Conservation (phyloP, 108 stramenopile species). For the Skeletonema marinoi region DNA sequence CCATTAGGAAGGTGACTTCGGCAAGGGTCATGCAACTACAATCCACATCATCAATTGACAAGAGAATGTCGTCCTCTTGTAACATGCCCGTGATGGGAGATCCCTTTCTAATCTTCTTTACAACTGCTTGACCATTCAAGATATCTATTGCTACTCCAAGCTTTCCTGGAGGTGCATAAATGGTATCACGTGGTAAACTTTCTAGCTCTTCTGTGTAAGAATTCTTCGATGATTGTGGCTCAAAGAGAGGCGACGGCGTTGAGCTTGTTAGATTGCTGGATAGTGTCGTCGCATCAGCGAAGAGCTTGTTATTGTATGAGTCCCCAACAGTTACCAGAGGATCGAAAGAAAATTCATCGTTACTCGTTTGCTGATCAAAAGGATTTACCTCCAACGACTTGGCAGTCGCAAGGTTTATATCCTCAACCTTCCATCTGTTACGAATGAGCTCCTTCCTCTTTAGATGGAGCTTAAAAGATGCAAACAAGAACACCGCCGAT, state of each 20-base stretch:
- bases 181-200: not conserved
- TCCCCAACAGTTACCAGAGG: not conserved
- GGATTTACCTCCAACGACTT: not conserved
- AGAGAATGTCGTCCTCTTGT: conserved; percentile 55
- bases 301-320: not conserved
- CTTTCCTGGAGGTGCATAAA: conserved; percentile 66
- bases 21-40: conserved; percentile 64
- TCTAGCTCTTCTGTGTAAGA: conserved; percentile 7
- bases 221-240: not conserved
- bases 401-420: not conserved
- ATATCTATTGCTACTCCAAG: conserved; percentile 79
- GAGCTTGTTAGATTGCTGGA: not conserved
- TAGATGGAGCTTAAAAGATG: conserved; percentile 2
- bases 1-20: conserved; percentile 67
- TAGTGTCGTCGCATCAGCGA: not conserved
- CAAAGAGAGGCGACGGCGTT: not conserved
- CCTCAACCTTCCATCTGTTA: not conserved
- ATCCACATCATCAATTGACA: conserved; percentile 70
- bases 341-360: conserved; percentile 2
- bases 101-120: conserved; percentile 54
- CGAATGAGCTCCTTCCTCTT: not conserved
- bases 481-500: not conserved
- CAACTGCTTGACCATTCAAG: conserved; percentile 64
- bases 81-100: conserved; percentile 50
- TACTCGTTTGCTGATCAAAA: not conserved